Conservation (phyloP, 1,284 basidiomycete genomes). For the Cystodermella granulosa region DNA sequence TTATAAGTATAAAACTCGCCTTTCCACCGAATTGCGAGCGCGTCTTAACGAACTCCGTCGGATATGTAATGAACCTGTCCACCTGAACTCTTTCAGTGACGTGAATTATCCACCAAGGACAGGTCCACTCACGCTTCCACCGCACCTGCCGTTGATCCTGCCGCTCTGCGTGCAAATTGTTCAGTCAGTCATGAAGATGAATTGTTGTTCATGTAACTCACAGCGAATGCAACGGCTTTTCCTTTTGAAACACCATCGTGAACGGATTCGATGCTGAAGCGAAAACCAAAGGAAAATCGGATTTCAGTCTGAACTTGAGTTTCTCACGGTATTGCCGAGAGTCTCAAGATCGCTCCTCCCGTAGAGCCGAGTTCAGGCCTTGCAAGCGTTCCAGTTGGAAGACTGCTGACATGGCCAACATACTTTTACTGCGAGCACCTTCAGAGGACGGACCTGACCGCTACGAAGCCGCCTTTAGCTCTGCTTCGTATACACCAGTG, state of each 20-base stretch:
- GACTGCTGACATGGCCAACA: constrained; percentile 29
- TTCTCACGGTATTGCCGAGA: not conserved
- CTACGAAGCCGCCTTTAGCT: constrained; percentile 47
- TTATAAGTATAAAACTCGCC: constrained; percentile 37
- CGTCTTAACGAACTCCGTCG: constrained; percentile 90
- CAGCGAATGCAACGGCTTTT: constrained; percentile 77
- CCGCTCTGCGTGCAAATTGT: constrained; percentile 43
- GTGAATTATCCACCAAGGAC: not conserved
- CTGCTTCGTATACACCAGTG: constrained; percentile 44
- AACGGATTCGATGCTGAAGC: not conserved
- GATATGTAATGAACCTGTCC: constrained; percentile 75
- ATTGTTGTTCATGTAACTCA: too few species aligned
- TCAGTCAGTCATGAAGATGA: too few species aligned
- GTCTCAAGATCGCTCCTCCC: not conserved
- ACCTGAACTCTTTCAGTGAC: constrained; percentile 32
- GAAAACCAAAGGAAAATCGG: not conserved
- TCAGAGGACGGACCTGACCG: constrained; percentile 44
- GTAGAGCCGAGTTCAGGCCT: too few species aligned
- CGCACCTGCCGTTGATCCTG: constrained; percentile 91
- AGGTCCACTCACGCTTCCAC: constrained; percentile 73
- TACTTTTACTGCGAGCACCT: constrained; percentile 56
- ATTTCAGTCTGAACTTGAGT: too few species aligned
- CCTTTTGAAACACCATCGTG: constrained; percentile 51
- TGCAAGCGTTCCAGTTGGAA: too few species aligned
- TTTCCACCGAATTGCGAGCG: constrained; percentile 76